Evolutionary conservation across 2,329 filamentous ascomycete species (phyloP), one percentile per base, ranked within the genome.

Genomic region (Phaeosphaeriaceae sp.): DNA sequence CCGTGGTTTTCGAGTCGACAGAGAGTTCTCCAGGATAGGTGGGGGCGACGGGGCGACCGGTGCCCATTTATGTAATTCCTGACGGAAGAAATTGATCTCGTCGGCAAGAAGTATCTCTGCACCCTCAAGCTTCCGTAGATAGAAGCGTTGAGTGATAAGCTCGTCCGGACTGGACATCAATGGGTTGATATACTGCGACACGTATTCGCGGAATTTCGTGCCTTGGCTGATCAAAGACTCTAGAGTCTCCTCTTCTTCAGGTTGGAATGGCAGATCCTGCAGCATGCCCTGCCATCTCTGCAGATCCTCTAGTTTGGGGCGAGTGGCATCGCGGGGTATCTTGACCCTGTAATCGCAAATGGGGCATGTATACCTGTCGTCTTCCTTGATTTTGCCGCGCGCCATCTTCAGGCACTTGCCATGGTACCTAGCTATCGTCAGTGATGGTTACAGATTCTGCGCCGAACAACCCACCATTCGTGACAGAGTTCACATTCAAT

Each of bases 401-500:
- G 95, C 95, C 72, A 99, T 97, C 81, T 99, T 99, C 40, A 99
- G 84, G 71, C 95, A 99, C 78, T 97, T 98, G 59, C 95, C 94
- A 71, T 99, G 95, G 73, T 99, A 99, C 91, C 91, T 93, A 44
- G 20, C 60, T 9, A n/a, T 42, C 52, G 55, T 81, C 70, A 81
- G 60, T 40, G 15, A 22, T 9, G 42, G 27, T 20, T 21, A 19
- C 20, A 48, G 1, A 48, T 5, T 7, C 22, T 44, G 50, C n/a
- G 6, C 3, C 3, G 20, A 49, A 20, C 20, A 31, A 82, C 88
- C 82, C 77, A 93, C 95, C 95, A 99, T 81, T 99, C 95, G 72
- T 97, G 94, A 78, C 95, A 99, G 41, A 97, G 84, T 76, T 98
- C 95, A 76, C 95, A 99, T 79, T 99, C 95, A 69, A 99, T 98